Base-by-base conservation (phyloP, 2,329 filamentous ascomycete species). In the Penicillium palitans region DNA sequence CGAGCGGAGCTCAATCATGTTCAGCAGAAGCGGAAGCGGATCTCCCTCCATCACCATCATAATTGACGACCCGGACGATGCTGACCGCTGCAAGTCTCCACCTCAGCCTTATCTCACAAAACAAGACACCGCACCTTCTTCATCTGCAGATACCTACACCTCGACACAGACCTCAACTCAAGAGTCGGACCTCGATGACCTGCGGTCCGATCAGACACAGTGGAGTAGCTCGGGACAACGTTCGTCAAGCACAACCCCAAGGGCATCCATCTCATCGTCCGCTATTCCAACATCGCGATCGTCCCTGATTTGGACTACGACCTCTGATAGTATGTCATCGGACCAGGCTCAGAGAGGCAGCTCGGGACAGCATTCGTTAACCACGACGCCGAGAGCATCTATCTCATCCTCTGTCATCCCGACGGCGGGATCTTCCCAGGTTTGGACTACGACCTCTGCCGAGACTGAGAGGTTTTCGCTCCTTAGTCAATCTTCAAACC, bases 1-100 rank as follows among this genome's bases (percentile, higher is more conserved):
- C 1, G 63, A 70, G 24, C 67, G 71, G 7, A 66, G 66, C 29
- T 69, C 65, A 12, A 42, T 72, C 27, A 73, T 73, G 68, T 71
- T 71, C 51, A 66, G 65, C 49, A 65, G 63, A 10, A 69, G 64
- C 21, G 57, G 62, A 10, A 69, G 64, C 24, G 58, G 59, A 15
- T 66, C 72, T 25, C 66, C 68, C 9, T 68, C 68, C 19, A 40
- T 68, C 19, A 55, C 64, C 6, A 69, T 58, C 17, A 35, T 65
- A 33, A 46, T 65, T 6, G 59, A 67, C 6, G 58, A 61, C 17
- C 27, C 33, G 17, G 42, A 29, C 4, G 55, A 59, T n/a, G 45
- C 19, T 41, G 45, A 27, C 37, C 35, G 7, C 48, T 40, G 12
- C 35, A 41, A 29, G 35, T 40, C 15, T 41, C n/a, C 45, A 29